Conservation (phyloP, 148 eudicot genomes). For the Tetragonia tetragonoides region DNA sequence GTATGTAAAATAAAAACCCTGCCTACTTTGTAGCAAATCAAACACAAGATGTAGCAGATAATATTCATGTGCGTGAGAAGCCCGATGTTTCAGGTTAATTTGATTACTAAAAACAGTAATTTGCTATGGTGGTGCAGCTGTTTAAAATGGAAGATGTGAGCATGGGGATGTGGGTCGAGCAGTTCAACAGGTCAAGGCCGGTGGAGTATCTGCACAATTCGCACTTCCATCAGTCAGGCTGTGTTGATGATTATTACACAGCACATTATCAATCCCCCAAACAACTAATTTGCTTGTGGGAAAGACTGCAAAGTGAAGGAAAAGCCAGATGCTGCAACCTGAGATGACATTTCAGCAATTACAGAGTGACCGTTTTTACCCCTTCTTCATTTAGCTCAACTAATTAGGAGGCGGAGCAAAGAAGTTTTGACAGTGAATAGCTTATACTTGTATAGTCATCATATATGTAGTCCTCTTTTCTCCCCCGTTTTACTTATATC, state of each 20-base stretch:
- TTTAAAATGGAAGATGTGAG: conserved; percentile 98
- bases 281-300: conserved; percentile 69
- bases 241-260: conserved; percentile 58
- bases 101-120: not conserved
- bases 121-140: conserved; percentile 39
- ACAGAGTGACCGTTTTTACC: not conserved
- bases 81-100: not conserved
- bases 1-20: conserved; percentile 34
- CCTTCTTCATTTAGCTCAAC: not conserved
- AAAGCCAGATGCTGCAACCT: conserved; percentile 67
- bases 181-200: conserved; percentile 52
- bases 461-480: not conserved
- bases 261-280: conserved; percentile 90
- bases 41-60: not conserved
- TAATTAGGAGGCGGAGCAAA: conserved; percentile 13
- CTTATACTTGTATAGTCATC: conserved; percentile 31
- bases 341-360: conserved; percentile 35
- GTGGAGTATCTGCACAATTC: conserved; percentile 66
- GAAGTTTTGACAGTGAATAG: conserved; percentile 22
- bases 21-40: not conserved
- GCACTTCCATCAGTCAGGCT: conserved; percentile 71
- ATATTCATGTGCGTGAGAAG: too few species aligned
- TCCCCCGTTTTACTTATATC: not conserved
- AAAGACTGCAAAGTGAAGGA: conserved; percentile 36
- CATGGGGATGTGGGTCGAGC: conserved; percentile 93